These are phyloP conservation scores for Rhamnella rubrinervis DNA, from an alignment of 331 rosid genomes.

Conservation along the genomic window DNA sequence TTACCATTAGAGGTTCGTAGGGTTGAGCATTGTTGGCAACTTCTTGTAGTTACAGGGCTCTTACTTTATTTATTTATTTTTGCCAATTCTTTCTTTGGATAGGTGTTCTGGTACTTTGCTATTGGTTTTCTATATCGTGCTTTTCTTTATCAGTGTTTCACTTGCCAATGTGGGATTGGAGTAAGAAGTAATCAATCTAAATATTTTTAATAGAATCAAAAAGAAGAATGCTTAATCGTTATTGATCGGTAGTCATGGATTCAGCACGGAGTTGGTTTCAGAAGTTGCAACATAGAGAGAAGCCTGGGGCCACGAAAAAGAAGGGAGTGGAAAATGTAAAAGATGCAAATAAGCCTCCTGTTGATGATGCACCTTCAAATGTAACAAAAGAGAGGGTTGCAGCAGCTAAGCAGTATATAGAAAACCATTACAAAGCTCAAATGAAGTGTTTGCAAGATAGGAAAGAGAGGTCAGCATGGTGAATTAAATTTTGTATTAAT, in stretches of 20 bases:
- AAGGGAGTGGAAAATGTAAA: slow-evolving; percentile 33
- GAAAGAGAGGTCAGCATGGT: slow-evolving; percentile 46
- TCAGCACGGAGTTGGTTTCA: slow-evolving; percentile 58
- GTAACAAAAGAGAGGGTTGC: slow-evolving; percentile 51
- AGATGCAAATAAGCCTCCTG: slow-evolving; percentile 17
- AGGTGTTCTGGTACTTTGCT: no score
- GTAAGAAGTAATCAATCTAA: background rate
- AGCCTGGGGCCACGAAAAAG: slow-evolving; percentile 19
- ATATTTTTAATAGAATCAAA: background rate
- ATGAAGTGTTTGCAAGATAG: slow-evolving; percentile 64
- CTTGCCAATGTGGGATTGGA: background rate
- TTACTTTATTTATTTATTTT: no score
- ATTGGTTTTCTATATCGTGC: background rate
- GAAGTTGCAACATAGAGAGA: slow-evolving; percentile 43
- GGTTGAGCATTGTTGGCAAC: no score
- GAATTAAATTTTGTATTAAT: background rate
- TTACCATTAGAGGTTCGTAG: no score
- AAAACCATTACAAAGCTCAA: slow-evolving; percentile 56
- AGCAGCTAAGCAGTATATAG: slow-evolving; percentile 63
- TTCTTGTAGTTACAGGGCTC: no score
- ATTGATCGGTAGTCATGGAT: slow-evolving; percentile 43
- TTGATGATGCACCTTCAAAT: slow-evolving; percentile 41
- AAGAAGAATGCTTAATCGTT: slow-evolving; percentile 17
- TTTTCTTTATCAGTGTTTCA: background rate
- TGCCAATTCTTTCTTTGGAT: no score